These are phyloP conservation scores for Magnusiomyces ingens DNA, from an alignment of 1,139 yeast species.

Conservation along the genomic window DNA sequence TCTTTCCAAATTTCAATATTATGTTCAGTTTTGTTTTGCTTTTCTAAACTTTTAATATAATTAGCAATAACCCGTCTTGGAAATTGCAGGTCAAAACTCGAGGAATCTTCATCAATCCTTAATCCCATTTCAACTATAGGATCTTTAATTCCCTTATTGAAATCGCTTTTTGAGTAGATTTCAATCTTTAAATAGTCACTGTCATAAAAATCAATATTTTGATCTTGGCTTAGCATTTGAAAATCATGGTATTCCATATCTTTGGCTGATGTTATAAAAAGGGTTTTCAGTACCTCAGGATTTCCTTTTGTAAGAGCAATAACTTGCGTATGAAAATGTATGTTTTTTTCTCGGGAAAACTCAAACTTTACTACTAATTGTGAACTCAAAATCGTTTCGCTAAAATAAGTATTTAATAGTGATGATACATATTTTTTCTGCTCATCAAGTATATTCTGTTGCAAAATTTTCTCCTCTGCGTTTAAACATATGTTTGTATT, in stretches of 20 bases:
- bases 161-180: slow-evolving; percentile 12
- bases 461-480: slow-evolving; percentile 10
- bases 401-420: background rate
- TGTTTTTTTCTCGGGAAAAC: slow-evolving; percentile 29
- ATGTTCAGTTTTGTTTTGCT: slow-evolving; percentile 35
- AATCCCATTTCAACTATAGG: background rate
- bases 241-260: slow-evolving; percentile 8
- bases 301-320: slow-evolving; percentile 27
- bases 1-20: slow-evolving; percentile 63
- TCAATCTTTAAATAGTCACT: slow-evolving; percentile 20
- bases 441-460: slow-evolving; percentile 21
- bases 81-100: slow-evolving; percentile 58
- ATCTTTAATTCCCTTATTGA: slow-evolving; percentile 4
- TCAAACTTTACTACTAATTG: slow-evolving; percentile 28
- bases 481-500: slow-evolving; percentile 16
- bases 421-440: background rate
- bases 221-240: background rate
- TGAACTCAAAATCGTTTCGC: slow-evolving; percentile 20
- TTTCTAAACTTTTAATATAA: slow-evolving; percentile 31
- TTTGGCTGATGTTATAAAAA: slow-evolving; percentile 23
- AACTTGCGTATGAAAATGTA: slow-evolving; percentile 34
- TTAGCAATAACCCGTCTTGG: slow-evolving; percentile 72
- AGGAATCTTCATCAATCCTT: slow-evolving; percentile 3
- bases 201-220: slow-evolving; percentile 14
- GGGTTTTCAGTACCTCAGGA: slow-evolving; percentile 15